phyloP scores from a whole-genome alignment of 2,329 filamentous ascomycete genomes.

The Penicillium fuscoglaucum region DNA sequence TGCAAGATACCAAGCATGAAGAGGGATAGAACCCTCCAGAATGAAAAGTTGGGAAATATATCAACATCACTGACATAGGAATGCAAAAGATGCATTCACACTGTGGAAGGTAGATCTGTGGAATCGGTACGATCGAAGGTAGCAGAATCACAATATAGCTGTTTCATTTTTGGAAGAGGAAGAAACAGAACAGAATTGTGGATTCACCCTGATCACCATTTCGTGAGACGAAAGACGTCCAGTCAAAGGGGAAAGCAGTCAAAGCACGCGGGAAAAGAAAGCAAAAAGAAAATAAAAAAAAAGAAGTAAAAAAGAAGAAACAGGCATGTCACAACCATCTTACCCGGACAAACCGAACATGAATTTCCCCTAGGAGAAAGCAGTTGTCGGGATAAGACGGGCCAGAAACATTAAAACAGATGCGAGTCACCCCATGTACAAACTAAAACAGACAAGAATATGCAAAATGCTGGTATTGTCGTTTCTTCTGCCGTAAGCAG shows the following conservation, averaged over 20 bases:
- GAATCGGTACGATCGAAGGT: slow-evolving; percentile 1
- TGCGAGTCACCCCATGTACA: slow-evolving; percentile 38
- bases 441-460: slow-evolving; percentile 34
- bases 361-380: slow-evolving; percentile 12
- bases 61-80: slow-evolving; percentile 8
- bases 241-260: slow-evolving; percentile 8
- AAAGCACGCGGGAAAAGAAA: slow-evolving; percentile 18
- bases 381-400: slow-evolving; percentile 11
- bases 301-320: slow-evolving; percentile 17
- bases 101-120: slow-evolving; percentile 5
- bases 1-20: slow-evolving; percentile 21
- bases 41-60: slow-evolving; percentile 3
- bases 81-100: slow-evolving; percentile 2
- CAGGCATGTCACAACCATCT: slow-evolving; percentile 18
- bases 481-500: slow-evolving; percentile 34
- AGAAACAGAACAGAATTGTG: background rate
- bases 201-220: slow-evolving; percentile 13
- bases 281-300: slow-evolving; percentile 13
- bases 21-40: slow-evolving; percentile 11
- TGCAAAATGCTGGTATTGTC: slow-evolving; percentile 42
- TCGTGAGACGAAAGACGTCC: slow-evolving; percentile 13
- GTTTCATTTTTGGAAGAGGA: background rate
- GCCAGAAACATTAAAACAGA: slow-evolving; percentile 31
- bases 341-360: slow-evolving; percentile 13
- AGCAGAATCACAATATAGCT: slow-evolving; percentile 3